Conservation (phyloP, 768 basidiomycete species). For the Lactarius hengduanensis region DNA sequence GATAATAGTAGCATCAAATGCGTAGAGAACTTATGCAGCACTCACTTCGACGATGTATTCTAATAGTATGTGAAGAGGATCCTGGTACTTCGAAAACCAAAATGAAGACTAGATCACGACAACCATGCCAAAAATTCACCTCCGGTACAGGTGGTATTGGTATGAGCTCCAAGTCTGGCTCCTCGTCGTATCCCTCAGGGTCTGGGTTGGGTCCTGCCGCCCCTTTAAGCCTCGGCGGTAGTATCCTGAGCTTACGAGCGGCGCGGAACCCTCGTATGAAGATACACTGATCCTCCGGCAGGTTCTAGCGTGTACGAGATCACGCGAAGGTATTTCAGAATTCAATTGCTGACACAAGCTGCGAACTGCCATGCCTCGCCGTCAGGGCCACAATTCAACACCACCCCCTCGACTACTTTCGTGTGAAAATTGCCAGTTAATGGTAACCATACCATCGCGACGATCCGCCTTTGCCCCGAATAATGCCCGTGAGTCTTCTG, state of each 20-base stretch:
- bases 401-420: too few species aligned
- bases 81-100: background rate
- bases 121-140: background rate
- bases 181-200: background rate
- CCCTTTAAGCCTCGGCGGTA: background rate
- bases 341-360: too few species aligned
- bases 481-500: background rate
- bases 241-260: background rate
- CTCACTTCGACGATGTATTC: background rate
- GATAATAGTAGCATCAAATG: background rate
- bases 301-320: background rate
- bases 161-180: background rate
- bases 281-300: background rate
- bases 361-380: too few species aligned
- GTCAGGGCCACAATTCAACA: too few species aligned
- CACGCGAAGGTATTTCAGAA: background rate
- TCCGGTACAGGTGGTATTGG: background rate
- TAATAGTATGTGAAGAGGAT: background rate
- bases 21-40: background rate
- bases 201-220: background rate
- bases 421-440: too few species aligned
- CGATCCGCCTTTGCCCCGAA: background rate
- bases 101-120: background rate
- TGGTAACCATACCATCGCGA: too few species aligned
- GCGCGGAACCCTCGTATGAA: background rate